These are phyloP conservation scores for Backusella circina DNA, from an alignment of 192 early-diverging fungal species.

Conservation along the genomic window DNA sequence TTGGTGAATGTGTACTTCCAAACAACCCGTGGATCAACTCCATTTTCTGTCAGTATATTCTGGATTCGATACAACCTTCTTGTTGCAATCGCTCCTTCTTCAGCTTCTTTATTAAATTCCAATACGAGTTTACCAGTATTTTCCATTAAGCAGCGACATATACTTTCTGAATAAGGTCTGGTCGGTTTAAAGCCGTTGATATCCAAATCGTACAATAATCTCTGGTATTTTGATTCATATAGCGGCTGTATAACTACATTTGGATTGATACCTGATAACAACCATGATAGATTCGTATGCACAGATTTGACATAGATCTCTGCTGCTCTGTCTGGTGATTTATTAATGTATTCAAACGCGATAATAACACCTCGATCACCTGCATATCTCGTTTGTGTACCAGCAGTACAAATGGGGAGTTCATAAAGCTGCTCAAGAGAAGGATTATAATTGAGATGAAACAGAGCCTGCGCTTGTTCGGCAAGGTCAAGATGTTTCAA, in stretches of 20 bases:
- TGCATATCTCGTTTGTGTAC: not conserved
- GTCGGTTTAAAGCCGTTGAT: not conserved
- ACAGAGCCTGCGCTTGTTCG: not conserved
- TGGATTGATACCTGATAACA: not conserved
- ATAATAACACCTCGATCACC: not conserved
- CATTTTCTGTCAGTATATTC: not conserved
- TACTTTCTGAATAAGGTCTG: not conserved
- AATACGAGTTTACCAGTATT: not conserved
- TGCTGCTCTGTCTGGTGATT: not conserved
- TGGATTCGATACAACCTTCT: not conserved
- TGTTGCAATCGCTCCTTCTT: not conserved
- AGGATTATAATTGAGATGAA: not conserved
- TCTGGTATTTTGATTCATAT: not conserved
- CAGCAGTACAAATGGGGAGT: not conserved
- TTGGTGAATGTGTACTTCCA: not conserved
- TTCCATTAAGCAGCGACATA: not conserved
- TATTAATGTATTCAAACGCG: not conserved
- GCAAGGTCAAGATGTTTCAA: not conserved
- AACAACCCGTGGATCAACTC: not conserved
- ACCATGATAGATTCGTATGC: not conserved
- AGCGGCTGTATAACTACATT: not conserved
- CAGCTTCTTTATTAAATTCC: not conserved
- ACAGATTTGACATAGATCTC: not conserved
- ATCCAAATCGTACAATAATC: not conserved
- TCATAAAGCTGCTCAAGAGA: not conserved